Evolutionary conservation across 2,329 filamentous ascomycete genomes (phyloP).

Genomic region (Leptoxyphium fumago): DNA sequence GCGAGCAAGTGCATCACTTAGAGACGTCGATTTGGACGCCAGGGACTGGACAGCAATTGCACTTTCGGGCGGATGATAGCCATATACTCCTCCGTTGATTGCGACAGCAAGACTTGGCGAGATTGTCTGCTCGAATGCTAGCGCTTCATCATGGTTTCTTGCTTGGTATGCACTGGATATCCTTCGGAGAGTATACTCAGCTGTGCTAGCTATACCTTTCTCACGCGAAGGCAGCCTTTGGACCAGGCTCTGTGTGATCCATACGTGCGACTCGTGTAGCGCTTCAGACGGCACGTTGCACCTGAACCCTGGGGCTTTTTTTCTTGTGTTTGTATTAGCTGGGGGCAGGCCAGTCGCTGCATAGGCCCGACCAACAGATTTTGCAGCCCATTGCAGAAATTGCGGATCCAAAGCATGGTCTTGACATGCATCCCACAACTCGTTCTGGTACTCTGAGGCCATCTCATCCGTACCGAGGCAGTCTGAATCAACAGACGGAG

Average conservation of each 20-base stretch:
- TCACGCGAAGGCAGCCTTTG: slow-evolving; percentile 12
- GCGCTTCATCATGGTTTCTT: slow-evolving; percentile 8
- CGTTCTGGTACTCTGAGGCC: slow-evolving; percentile 30
- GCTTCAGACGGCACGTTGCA: slow-evolving; percentile 2
- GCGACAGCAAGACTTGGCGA: slow-evolving; percentile 11
- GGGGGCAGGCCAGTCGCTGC: slow-evolving; percentile 30
- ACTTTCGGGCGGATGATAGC: slow-evolving; percentile 11
- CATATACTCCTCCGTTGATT: slow-evolving; percentile 11
- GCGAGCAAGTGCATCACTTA: too few relatives aligned
- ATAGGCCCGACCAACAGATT: slow-evolving; percentile 72
- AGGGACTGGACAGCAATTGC: too few relatives aligned
- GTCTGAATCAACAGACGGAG: slow-evolving; percentile 44
- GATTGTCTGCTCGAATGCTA: slow-evolving; percentile 17
- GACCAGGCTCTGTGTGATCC: slow-evolving; percentile 22
- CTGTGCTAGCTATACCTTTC: slow-evolving; percentile 27
- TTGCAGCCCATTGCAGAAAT: slow-evolving; percentile 63
- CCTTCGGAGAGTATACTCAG: slow-evolving; percentile 24
- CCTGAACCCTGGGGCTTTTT: neutral
- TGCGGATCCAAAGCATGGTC: slow-evolving; percentile 7
- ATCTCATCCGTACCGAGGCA: slow-evolving; percentile 53
- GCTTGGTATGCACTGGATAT: slow-evolving; percentile 9
- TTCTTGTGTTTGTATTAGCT: neutral
- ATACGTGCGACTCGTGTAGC: slow-evolving; percentile 13
- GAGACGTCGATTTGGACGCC: too few relatives aligned
- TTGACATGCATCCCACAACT: slow-evolving; percentile 11